A percentile compares a stretch with the other conserved stretches of the same genome.
Conservation (phyloP, 495 filamentous ascomycete species). For the Podospora conica region DNA sequence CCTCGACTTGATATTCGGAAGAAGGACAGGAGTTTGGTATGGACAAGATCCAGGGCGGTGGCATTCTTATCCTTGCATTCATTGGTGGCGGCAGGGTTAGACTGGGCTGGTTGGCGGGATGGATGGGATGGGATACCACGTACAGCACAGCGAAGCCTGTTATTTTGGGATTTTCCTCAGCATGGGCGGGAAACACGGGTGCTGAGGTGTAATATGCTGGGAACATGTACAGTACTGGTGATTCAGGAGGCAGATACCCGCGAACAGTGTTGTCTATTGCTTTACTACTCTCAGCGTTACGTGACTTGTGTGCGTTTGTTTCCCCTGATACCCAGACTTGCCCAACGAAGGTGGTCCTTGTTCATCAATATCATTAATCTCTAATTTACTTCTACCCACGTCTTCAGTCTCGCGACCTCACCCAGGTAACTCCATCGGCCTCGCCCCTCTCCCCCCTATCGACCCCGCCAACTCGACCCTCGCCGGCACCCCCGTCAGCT, state of each 20-base stretch:
- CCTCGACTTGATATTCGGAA: neutral
- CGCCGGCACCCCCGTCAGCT: neutral
- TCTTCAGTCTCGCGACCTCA: neutral
- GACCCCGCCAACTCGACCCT: neutral
- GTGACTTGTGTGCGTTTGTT: neutral
- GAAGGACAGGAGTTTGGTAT: neutral
- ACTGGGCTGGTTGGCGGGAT: neutral
- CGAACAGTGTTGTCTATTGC: neutral
- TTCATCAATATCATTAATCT: neutral
- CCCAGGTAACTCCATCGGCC: neutral
- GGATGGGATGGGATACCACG: neutral
- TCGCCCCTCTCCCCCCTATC: neutral
- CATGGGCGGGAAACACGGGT: neutral
- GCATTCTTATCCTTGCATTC: neutral
- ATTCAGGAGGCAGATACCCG: neutral
- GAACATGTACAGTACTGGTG: neutral
- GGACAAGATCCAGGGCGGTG: neutral
- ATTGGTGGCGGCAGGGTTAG: neutral
- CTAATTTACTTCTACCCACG: neutral
- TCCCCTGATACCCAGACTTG: neutral
- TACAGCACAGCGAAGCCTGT: neutral
- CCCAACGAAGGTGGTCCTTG: too few relatives aligned
- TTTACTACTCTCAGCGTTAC: neutral
- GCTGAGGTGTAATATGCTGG: neutral
- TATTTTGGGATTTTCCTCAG: neutral